phyloP scores from a whole-genome alignment of 2,329 filamentous ascomycete species.

The Alternaria hordeiaustralica region DNA sequence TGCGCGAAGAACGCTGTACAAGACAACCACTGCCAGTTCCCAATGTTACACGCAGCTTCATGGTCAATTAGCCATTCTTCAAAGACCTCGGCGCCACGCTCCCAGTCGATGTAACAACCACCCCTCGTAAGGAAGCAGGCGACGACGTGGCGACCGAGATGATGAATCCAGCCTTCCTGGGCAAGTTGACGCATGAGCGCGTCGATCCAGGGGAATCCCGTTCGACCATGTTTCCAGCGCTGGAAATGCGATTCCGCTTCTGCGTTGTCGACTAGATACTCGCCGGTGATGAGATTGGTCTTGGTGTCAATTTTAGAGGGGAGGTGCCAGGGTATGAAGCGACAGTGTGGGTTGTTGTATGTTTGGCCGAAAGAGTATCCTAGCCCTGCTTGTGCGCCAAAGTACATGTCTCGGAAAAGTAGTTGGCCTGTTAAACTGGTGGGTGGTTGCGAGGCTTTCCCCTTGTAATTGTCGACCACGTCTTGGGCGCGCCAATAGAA shows the following conservation, averaged over 20 bases:
- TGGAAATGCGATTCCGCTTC: slow-evolving; percentile 70
- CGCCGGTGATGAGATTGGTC: slow-evolving; percentile 59
- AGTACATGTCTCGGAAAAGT: slow-evolving; percentile 84
- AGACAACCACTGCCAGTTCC: slow-evolving; percentile 80
- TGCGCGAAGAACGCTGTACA: slow-evolving; percentile 78
- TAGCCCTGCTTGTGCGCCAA: slow-evolving; percentile 74
- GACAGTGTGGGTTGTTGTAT: slow-evolving; percentile 67
- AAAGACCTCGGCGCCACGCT: slow-evolving; percentile 78
- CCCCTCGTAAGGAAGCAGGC: slow-evolving; percentile 82
- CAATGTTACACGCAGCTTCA: slow-evolving; percentile 74
- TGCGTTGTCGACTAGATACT: slow-evolving; percentile 68
- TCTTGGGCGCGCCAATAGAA: slow-evolving; percentile 76
- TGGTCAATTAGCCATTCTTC: slow-evolving; percentile 79
- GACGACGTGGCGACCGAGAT: slow-evolving; percentile 77
- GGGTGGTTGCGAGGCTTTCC: slow-evolving; percentile 64
- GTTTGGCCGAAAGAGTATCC: slow-evolving; percentile 70
- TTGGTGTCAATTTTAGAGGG: slow-evolving; percentile 63
- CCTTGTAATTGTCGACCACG: slow-evolving; percentile 64
- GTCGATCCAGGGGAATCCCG: slow-evolving; percentile 82
- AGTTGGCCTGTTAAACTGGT: slow-evolving; percentile 75
- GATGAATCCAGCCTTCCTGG: slow-evolving; percentile 79
- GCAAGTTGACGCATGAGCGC: slow-evolving; percentile 78
- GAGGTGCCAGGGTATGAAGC: slow-evolving; percentile 82
- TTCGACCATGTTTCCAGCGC: slow-evolving; percentile 72
- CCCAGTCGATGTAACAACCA: slow-evolving; percentile 80